Evolutionary conservation across 2,329 filamentous ascomycete genomes (phyloP).

Genomic region (Fonsecaea multimorphosa): DNA sequence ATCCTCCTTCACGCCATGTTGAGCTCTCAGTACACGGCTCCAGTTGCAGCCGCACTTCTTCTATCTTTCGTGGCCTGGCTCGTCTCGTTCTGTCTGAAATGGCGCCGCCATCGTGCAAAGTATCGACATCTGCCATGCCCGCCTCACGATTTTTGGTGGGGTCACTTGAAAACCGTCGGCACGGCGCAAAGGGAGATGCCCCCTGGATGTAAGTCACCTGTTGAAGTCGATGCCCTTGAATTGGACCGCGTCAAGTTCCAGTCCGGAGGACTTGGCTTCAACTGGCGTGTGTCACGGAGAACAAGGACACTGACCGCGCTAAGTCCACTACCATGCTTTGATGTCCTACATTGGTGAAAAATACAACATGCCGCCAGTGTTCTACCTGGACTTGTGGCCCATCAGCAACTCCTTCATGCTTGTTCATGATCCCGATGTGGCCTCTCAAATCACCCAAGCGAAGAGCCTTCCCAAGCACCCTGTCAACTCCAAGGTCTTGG

Average conservation of each 20-base stretch:
- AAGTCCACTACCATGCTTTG: slow-evolving; percentile 9
- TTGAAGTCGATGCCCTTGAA: neutral
- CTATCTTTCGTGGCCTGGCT: slow-evolving; percentile 3
- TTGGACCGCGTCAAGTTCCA: neutral
- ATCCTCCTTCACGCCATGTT: slow-evolving; percentile 2
- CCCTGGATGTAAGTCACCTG: slow-evolving; percentile 4
- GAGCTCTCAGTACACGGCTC: neutral
- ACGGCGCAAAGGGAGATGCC: slow-evolving; percentile 11
- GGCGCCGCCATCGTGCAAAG: slow-evolving; percentile 6
- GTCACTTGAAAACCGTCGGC: slow-evolving; percentile 23
- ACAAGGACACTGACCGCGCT: slow-evolving; percentile 1
- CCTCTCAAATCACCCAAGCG: slow-evolving; percentile 49
- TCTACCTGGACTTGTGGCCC: slow-evolving; percentile 51
- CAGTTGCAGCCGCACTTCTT: neutral
- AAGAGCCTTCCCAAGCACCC: slow-evolving; percentile 45
- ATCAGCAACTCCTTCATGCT: slow-evolving; percentile 45
- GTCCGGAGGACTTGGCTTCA: neutral
- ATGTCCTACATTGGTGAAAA: slow-evolving; percentile 17
- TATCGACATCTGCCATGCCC: slow-evolving; percentile 22
- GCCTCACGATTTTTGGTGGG: slow-evolving; percentile 23
- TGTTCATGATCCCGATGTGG: slow-evolving; percentile 47
- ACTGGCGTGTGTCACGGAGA: neutral
- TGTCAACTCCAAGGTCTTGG: slow-evolving; percentile 41
- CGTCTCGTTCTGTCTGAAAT: slow-evolving; percentile 12
- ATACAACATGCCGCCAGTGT: slow-evolving; percentile 30